Conservation (phyloP, 768 basidiomycete species). For the Hortiboletus campestris region DNA sequence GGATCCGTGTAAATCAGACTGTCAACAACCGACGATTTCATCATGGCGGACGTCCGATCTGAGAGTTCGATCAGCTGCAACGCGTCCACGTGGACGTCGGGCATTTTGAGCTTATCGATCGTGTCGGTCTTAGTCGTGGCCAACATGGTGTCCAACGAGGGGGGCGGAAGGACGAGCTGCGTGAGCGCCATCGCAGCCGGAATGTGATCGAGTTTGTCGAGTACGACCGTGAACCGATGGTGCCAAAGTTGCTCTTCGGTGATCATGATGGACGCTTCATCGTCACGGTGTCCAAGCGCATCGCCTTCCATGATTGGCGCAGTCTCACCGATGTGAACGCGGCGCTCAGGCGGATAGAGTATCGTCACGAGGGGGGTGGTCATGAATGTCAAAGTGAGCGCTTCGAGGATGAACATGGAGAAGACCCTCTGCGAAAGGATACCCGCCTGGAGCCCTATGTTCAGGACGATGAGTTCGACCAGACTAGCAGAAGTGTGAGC, state of each 20-base stretch:
- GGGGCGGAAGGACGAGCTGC: slow-evolving; percentile 64
- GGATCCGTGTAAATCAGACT: slow-evolving; percentile 73
- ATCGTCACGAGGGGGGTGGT: slow-evolving; percentile 73
- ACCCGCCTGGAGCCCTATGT: slow-evolving; percentile 81
- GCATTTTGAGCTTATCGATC: slow-evolving; percentile 10
- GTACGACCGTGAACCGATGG: slow-evolving; percentile 74
- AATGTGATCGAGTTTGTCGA: slow-evolving; percentile 88
- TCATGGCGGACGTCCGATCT: slow-evolving; percentile 63
- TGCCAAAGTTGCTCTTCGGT: slow-evolving; percentile 37
- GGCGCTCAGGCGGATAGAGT: slow-evolving; percentile 65
- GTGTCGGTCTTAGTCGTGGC: slow-evolving; percentile 3
- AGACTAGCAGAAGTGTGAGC: slow-evolving; percentile 44
- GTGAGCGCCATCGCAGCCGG: slow-evolving; percentile 88
- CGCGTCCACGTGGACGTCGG: slow-evolving; percentile 59
- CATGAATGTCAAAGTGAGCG: slow-evolving; percentile 78
- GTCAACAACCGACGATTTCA: slow-evolving; percentile 66
- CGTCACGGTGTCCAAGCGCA: slow-evolving; percentile 25
- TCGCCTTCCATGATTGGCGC: slow-evolving; percentile 27
- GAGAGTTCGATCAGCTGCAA: slow-evolving; percentile 84
- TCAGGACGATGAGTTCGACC: slow-evolving; percentile 93
- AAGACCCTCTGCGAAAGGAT: slow-evolving; percentile 79
- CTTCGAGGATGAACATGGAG: slow-evolving; percentile 93
- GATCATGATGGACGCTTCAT: slow-evolving; percentile 3
- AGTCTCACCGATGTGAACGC: slow-evolving; percentile 41
- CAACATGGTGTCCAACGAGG: slow-evolving; percentile 5